Percentiles rank a stretch among this genome's conserved stretches.
phyloP scores from a whole-genome alignment of 176 grass and related monocot genomes.

The Eleusine indica region DNA sequence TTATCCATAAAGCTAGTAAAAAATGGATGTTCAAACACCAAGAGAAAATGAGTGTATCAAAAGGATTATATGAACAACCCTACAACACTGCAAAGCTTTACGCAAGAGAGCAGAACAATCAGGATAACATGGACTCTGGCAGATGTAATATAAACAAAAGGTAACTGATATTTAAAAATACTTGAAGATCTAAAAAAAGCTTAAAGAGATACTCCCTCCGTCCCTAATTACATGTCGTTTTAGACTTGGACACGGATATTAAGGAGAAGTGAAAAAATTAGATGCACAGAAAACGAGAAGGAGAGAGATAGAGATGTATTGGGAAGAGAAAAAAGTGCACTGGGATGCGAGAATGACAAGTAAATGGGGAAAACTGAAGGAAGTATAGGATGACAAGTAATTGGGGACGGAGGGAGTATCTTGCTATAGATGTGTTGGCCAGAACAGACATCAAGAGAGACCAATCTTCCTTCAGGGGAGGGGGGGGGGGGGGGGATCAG shows the following conservation, averaged over 20 bases:
- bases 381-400: no score
- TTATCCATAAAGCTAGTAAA: background rate
- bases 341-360: no score
- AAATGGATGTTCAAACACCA: background rate
- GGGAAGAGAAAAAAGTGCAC: no score
- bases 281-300: no score
- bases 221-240: no score
- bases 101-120: slow-evolving; percentile 7
- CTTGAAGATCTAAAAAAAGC: background rate
- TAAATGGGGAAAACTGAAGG: no score
- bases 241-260: no score
- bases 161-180: slow-evolving; percentile 1
- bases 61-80: slow-evolving; percentile 20
- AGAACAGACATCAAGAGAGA: background rate
- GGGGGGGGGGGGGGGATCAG: background rate
- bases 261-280: no score
- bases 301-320: no score
- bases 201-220: background rate
- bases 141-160: slow-evolving; percentile 20
- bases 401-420: background rate
- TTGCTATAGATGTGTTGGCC: background rate
- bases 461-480: background rate
- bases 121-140: slow-evolving; percentile 14
- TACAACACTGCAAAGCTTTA: slow-evolving; percentile 10
- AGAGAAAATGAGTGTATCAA: slow-evolving; percentile 26